These are phyloP conservation scores for Lactarius psammicola DNA, from an alignment of 768 basidiomycete genomes.

Conservation along the genomic window DNA sequence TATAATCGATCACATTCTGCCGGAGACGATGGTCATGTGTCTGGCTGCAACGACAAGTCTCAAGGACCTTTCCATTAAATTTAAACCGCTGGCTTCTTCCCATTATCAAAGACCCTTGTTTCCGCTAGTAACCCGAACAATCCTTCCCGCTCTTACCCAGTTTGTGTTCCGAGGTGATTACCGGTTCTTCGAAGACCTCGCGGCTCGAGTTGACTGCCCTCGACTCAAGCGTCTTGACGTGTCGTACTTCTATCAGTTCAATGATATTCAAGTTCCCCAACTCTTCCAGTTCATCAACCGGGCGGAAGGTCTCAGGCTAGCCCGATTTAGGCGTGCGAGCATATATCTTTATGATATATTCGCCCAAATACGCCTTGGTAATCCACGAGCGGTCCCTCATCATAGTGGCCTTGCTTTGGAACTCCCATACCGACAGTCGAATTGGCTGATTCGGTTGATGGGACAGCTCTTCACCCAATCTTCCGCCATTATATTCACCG, in stretches of 20 bases:
- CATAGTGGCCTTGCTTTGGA: no score
- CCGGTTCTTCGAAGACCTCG: conserved; percentile 5
- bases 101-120: background rate
- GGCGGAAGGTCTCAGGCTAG: no score
- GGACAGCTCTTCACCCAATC: no score
- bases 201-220: background rate
- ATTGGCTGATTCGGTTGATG: no score
- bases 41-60: background rate
- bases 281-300: no score
- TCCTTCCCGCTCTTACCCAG: background rate
- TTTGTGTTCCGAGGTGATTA: background rate
- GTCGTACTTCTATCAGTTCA: background rate
- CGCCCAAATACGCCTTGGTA: no score
- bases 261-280: background rate
- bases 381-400: no score
- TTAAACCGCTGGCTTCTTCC: background rate
- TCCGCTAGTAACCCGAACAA: background rate
- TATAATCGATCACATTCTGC: background rate
- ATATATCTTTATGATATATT: no score
- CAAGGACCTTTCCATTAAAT: background rate
- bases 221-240: background rate
- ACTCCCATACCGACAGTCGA: no score
- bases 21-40: background rate
- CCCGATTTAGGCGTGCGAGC: no score
- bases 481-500: no score